Conservation (phyloP, 495 filamentous ascomycete genomes). For the Podospora fimiseda region DNA sequence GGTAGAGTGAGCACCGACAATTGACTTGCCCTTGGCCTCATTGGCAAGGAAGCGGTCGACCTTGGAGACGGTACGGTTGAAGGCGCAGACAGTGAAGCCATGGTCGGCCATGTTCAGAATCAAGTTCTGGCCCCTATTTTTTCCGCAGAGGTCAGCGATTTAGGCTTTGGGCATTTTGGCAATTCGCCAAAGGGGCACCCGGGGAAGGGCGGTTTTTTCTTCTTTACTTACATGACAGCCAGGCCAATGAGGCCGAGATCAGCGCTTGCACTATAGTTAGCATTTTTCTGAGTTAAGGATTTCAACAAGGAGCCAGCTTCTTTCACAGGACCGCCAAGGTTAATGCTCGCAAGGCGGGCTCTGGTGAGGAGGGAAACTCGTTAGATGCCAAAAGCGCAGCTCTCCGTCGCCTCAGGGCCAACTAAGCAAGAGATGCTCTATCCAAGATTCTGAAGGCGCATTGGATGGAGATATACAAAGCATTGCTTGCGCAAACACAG, state of each 20-base stretch:
- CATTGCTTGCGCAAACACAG: not conserved
- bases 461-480: not conserved
- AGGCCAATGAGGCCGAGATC: slow-evolving; percentile 99
- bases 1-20: slow-evolving; percentile 88
- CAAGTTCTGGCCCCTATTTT: slow-evolving; percentile 72
- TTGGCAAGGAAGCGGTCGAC: slow-evolving; percentile 92
- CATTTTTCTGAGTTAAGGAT: slow-evolving; percentile 30
- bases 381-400: slow-evolving; percentile 38
- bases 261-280: slow-evolving; percentile 51
- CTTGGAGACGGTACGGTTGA: slow-evolving; percentile 96
- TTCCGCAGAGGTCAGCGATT: slow-evolving; percentile 1
- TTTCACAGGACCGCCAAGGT: slow-evolving; percentile 55
- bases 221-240: slow-evolving; percentile 76
- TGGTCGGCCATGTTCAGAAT: slow-evolving; percentile 98
- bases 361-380: slow-evolving; percentile 47
- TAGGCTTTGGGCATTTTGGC: not conserved
- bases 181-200: too few relatives aligned
- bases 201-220: slow-evolving; percentile 5
- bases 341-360: slow-evolving; percentile 80
- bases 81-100: slow-evolving; percentile 91
- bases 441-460: not conserved
- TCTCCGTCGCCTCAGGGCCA: not conserved
- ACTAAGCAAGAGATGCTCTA: not conserved
- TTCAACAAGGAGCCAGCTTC: slow-evolving; percentile 27
- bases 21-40: slow-evolving; percentile 90